phyloP scores from a whole-genome alignment of 257 asterid genomes.

The Dorcoceras hygrometricum region DNA sequence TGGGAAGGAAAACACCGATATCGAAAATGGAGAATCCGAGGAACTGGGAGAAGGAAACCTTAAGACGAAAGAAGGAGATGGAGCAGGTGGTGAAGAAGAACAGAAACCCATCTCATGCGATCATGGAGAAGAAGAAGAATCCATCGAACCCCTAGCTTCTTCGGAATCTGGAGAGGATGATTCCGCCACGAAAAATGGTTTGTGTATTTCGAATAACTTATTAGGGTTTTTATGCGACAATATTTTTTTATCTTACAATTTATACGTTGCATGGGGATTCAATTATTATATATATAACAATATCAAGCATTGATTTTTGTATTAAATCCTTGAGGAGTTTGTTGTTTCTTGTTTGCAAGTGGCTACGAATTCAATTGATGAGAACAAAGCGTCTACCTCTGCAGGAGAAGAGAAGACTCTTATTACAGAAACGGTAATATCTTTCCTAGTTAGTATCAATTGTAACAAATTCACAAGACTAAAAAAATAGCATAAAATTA shows the following conservation, averaged over 20 bases:
- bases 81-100: conserved; percentile 19
- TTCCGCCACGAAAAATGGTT: conserved; percentile 40
- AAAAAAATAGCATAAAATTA: too few relatives aligned
- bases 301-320: background rate
- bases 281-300: background rate
- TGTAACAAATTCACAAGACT: too few relatives aligned
- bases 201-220: conserved; percentile 17
- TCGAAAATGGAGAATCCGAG: conserved; percentile 17
- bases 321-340: background rate
- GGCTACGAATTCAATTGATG: conserved; percentile 22
- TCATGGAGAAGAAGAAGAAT: too few relatives aligned
- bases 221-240: background rate
- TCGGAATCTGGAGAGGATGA: conserved; percentile 20
- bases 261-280: background rate
- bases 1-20: conserved; percentile 13
- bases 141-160: too few relatives aligned
- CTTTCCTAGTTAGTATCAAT: too few relatives aligned
- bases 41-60: conserved; percentile 1
- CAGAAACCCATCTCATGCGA: too few relatives aligned
- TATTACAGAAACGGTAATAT: conserved; percentile 35
- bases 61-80: conserved; percentile 15
- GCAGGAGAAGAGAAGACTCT: conserved; percentile 35
- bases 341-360: conserved; percentile 18
- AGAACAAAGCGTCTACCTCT: conserved; percentile 32
- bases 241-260: background rate